These are phyloP conservation scores for Agaricus blazei DNA, from an alignment of 768 basidiomycete genomes.

Conservation along the genomic window DNA sequence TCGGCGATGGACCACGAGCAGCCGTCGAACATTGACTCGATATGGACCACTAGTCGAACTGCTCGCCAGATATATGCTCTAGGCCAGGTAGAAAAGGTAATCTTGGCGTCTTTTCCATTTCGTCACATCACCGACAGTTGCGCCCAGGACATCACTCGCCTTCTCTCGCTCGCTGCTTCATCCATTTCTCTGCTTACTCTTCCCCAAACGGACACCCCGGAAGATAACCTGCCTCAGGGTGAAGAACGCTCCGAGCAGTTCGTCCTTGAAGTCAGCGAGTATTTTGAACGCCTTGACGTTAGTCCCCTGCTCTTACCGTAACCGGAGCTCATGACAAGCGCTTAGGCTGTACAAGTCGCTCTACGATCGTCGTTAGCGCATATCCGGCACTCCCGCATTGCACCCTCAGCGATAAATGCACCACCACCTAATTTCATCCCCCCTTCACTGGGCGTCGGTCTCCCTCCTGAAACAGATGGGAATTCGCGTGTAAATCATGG, in stretches of 20 bases:
- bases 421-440: constrained; percentile 70
- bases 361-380: constrained; percentile 79
- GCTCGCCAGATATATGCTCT: constrained; percentile 79
- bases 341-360: constrained; percentile 67
- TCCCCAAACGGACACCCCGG: constrained; percentile 74
- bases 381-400: constrained; percentile 76
- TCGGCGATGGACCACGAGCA: constrained; percentile 28
- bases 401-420: constrained; percentile 84
- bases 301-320: constrained; percentile 13
- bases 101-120: background rate
- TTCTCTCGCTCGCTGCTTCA: constrained; percentile 71
- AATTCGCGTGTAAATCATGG: constrained; percentile 45
- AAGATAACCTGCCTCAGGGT: constrained; percentile 68
- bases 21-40: constrained; percentile 59
- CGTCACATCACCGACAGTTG: background rate
- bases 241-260: constrained; percentile 84
- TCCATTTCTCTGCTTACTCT: constrained; percentile 75
- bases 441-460: constrained; percentile 72
- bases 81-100: constrained; percentile 72
- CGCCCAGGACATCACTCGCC: constrained; percentile 69
- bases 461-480: constrained; percentile 40
- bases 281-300: constrained; percentile 80
- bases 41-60: constrained; percentile 78
- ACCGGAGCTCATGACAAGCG: constrained; percentile 6
- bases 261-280: constrained; percentile 79